Conservation (phyloP, 2,329 filamentous ascomycete species). For the Chaetomium strumarium region DNA sequence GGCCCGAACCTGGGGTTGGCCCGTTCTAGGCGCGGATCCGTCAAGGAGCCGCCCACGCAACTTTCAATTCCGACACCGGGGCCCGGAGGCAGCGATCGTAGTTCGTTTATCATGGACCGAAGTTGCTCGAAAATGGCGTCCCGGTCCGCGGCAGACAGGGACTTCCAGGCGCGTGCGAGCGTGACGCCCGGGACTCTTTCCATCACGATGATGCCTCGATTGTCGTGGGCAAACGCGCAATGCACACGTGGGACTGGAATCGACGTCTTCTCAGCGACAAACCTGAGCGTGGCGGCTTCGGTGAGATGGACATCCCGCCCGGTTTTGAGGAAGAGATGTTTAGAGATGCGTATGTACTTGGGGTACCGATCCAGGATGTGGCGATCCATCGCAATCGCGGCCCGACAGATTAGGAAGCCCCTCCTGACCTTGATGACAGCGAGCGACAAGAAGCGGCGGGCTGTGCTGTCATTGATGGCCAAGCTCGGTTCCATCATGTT, state of each 20-base stretch:
- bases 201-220: constrained; percentile 43
- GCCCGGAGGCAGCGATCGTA: background rate
- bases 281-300: constrained; percentile 1
- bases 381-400: too few species aligned
- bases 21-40: background rate
- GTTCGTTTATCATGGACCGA: background rate
- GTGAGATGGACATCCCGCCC: constrained; percentile 3
- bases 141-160: background rate
- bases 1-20: constrained; percentile 25
- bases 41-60: constrained; percentile 4
- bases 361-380: background rate
- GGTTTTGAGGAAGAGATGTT: constrained; percentile 1
- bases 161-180: constrained; percentile 16
- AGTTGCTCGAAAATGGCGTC: background rate
- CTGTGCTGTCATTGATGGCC: background rate
- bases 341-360: constrained; percentile 4
- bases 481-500: constrained; percentile 4
- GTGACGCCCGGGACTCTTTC: constrained; percentile 27
- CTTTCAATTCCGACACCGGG: background rate
- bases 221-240: constrained; percentile 37
- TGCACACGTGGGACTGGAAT: constrained; percentile 41
- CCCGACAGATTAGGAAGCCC: too few species aligned
- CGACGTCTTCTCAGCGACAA: background rate
- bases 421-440: background rate
- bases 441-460: background rate